Percentiles rank a stretch among this genome's conserved stretches.
Conservation (phyloP, 345 rosid species). For the Moricandia arvensis region DNA sequence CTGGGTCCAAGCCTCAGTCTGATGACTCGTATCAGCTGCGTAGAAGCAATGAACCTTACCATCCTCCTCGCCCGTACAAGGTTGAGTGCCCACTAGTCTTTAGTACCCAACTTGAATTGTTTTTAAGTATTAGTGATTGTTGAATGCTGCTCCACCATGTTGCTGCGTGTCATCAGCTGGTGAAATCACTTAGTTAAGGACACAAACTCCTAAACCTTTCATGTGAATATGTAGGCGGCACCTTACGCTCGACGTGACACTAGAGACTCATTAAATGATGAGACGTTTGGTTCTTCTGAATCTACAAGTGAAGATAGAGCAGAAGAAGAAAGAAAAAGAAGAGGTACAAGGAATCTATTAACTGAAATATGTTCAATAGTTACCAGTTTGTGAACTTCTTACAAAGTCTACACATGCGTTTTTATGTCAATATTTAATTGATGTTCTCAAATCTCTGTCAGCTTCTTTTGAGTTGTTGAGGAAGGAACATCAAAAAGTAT, state of each 20-base stretch:
- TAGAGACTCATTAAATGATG: conserved; percentile 75
- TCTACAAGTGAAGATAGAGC: conserved; percentile 73
- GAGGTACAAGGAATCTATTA: conserved; percentile 54
- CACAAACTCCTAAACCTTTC: conserved; percentile 23
- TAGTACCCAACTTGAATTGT: conserved; percentile 12
- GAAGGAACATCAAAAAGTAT: conserved; percentile 86
- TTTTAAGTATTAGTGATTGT: not conserved
- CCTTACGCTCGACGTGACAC: conserved; percentile 67
- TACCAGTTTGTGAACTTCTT: conserved; percentile 26
- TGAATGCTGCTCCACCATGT: conserved; percentile 20
- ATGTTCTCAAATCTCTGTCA: conserved; percentile 38
- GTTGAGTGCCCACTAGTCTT: conserved; percentile 41
- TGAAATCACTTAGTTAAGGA: conserved; percentile 6
- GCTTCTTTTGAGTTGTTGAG: conserved; percentile 94
- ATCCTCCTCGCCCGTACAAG: conserved; percentile 96
- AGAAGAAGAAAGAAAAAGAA: conserved; percentile 95
- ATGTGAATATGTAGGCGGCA: conserved; percentile 55
- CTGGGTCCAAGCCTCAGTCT: conserved; percentile 60
- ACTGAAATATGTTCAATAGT: not conserved
- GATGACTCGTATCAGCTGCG: conserved; percentile 63
- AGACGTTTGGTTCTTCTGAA: conserved; percentile 94
- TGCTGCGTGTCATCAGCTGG: conserved; percentile 17
- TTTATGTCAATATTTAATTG: conserved; percentile 18
- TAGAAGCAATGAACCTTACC: conserved; percentile 80
- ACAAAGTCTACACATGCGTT: conserved; percentile 14